phyloP scores from a whole-genome alignment of 73 alveolate genomes.

The Uronychia binucleata region DNA sequence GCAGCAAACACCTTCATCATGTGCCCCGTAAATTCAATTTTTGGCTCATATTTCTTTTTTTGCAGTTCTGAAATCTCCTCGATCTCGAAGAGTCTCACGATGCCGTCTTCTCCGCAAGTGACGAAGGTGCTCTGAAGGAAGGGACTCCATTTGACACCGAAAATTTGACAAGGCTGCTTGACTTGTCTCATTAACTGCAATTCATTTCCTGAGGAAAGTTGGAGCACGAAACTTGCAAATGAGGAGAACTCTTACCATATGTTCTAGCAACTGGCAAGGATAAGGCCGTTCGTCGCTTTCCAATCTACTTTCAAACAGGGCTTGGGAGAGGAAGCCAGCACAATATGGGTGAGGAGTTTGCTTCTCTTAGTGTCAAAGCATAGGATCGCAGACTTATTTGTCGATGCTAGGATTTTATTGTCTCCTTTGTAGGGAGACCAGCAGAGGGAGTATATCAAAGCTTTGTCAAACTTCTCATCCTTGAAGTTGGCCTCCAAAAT shows the following conservation, averaged over 20 bases:
- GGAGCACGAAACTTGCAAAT: neutral
- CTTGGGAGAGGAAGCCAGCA: neutral
- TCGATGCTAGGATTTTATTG: conserved; percentile 14
- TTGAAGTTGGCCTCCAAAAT: neutral
- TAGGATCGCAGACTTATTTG: neutral
- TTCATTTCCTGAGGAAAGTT: neutral
- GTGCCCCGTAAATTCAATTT: conserved; percentile 8
- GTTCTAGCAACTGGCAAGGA: conserved; percentile 14
- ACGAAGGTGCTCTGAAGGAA: conserved; percentile 4
- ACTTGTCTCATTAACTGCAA: conserved; percentile 9
- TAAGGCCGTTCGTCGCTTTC: conserved; percentile 18
- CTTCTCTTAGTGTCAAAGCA: neutral
- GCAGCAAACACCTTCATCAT: conserved; percentile 22
- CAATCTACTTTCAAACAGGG: conserved; percentile 25
- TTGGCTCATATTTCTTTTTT: neutral
- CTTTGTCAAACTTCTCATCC: neutral
- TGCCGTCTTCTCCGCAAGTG: conserved; percentile 35
- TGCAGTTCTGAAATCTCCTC: neutral
- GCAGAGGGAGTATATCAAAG: neutral
- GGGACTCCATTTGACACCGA: conserved; percentile 50
- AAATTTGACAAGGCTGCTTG: conserved; percentile 12
- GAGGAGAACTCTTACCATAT: too few relatives aligned
- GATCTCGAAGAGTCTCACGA: conserved; percentile 8
- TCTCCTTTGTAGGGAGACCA: conserved; percentile 4
- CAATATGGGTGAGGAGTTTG: neutral